These are phyloP conservation scores for Peltaster fructicola DNA, from an alignment of 2,329 filamentous ascomycete species.

Conservation along the genomic window DNA sequence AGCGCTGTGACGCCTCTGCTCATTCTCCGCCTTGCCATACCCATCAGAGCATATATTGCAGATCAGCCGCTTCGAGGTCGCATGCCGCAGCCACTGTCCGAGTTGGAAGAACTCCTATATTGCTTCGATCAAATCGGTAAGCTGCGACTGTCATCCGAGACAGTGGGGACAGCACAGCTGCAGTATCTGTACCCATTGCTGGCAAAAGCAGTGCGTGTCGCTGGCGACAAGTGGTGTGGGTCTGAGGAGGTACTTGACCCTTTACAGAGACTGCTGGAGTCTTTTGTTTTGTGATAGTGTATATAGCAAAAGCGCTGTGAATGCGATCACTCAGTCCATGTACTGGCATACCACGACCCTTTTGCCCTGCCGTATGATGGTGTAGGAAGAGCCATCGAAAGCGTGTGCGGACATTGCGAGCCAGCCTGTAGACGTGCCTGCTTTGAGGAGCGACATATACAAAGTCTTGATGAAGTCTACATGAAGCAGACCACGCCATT, in stretches of 20 bases:
- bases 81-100: slow-evolving; percentile 72
- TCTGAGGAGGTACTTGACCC: slow-evolving; percentile 29
- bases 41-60: slow-evolving; percentile 69
- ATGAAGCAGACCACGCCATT: slow-evolving; percentile 27
- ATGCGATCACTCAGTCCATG: slow-evolving; percentile 9
- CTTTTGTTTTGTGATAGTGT: slow-evolving; percentile 3
- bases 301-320: no score
- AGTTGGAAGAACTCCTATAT: slow-evolving; percentile 61
- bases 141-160: slow-evolving; percentile 48
- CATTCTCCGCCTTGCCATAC: slow-evolving; percentile 62
- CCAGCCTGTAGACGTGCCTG: slow-evolving; percentile 12
- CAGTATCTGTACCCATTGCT: slow-evolving; percentile 65
- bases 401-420: slow-evolving; percentile 13
- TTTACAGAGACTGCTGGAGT: slow-evolving; percentile 24
- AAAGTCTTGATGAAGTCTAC: slow-evolving; percentile 16
- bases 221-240: slow-evolving; percentile 41
- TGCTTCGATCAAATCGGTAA: slow-evolving; percentile 48
- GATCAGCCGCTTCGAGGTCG: slow-evolving; percentile 79
- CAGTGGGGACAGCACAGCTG: slow-evolving; percentile 49
- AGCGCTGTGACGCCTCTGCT: slow-evolving; percentile 63
- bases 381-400: slow-evolving; percentile 16
- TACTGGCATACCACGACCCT: slow-evolving; percentile 18
- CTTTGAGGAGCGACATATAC: slow-evolving; percentile 13
- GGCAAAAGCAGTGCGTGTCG: slow-evolving; percentile 44
- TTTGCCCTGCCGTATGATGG: slow-evolving; percentile 12